Conservation (phyloP, 1,139 yeast species). For the Candida sanyaensis region DNA sequence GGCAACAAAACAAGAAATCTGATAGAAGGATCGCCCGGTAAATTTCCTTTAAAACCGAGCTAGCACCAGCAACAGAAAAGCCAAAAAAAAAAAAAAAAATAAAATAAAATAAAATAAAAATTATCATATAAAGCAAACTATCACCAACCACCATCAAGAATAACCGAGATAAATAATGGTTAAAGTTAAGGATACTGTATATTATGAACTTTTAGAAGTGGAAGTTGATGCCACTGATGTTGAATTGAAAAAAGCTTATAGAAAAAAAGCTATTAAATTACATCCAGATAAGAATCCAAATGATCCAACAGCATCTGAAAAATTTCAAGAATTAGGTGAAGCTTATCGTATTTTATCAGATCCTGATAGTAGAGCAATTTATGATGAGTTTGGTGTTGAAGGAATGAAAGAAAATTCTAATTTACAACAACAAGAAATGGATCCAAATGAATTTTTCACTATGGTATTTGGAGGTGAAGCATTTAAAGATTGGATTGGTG, state of each 20-base stretch:
- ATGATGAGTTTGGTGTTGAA: conserved; percentile 47
- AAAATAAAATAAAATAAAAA: neutral
- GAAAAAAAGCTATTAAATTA: conserved; percentile 85
- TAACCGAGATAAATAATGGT: neutral
- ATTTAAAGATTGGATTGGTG: conserved; percentile 76
- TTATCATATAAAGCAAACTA: neutral
- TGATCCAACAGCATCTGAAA: conserved; percentile 85
- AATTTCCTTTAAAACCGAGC: neutral
- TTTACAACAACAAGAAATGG: conserved; percentile 29
- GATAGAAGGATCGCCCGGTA: neutral
- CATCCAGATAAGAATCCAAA: conserved; percentile 93
- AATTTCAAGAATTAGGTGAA: conserved; percentile 82
- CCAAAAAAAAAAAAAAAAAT: neutral
- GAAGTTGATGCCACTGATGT: conserved; percentile 72
- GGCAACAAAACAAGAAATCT: neutral
- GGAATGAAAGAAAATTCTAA: conserved; percentile 35
- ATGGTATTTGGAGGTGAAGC: conserved; percentile 85
- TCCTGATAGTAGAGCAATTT: conserved; percentile 35
- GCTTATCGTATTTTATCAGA: conserved; percentile 47
- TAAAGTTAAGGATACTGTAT: conserved; percentile 90
- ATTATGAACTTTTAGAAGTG: conserved; percentile 86
- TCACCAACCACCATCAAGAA: neutral
- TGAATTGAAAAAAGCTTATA: conserved; percentile 92
- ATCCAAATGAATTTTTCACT: conserved; percentile 59
- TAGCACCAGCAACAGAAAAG: neutral